Conservation (phyloP, 164 flowering plant genomes). For the Aristolochia californica region DNA sequence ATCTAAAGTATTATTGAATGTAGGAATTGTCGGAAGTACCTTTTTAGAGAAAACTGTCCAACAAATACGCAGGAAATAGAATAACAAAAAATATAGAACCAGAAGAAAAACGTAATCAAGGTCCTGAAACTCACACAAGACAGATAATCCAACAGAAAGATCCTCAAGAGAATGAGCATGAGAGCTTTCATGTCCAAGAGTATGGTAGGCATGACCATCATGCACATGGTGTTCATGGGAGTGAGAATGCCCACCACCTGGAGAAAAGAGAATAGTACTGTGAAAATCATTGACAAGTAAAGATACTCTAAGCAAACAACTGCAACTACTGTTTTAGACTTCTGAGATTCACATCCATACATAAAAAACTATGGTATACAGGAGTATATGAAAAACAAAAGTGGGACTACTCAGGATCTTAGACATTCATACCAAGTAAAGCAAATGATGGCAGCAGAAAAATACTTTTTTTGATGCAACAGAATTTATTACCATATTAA, state of each 20-base stretch:
- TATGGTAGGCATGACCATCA: conserved; percentile 32
- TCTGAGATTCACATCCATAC: no score
- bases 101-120: not conserved
- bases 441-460: no score
- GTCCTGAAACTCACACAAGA: conserved; percentile 49
- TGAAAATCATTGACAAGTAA: conserved; percentile 1
- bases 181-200: conserved; percentile 26
- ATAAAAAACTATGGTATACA: no score
- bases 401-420: no score
- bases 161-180: conserved; percentile 81
- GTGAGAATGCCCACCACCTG: conserved; percentile 81
- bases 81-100: not conserved
- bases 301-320: not conserved
- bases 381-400: no score
- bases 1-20: no score
- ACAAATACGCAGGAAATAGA: not conserved
- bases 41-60: not conserved
- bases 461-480: no score
- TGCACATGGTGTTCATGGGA: conserved; percentile 42
- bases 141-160: conserved; percentile 79
- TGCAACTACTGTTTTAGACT: not conserved
- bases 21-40: no score
- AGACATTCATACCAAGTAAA: no score
- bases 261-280: conserved; percentile 6
- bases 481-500: no score